These are phyloP conservation scores for Plasmodium billcollinsi DNA, from an alignment of 169 alveolate genomes.

Conservation along the genomic window DNA sequence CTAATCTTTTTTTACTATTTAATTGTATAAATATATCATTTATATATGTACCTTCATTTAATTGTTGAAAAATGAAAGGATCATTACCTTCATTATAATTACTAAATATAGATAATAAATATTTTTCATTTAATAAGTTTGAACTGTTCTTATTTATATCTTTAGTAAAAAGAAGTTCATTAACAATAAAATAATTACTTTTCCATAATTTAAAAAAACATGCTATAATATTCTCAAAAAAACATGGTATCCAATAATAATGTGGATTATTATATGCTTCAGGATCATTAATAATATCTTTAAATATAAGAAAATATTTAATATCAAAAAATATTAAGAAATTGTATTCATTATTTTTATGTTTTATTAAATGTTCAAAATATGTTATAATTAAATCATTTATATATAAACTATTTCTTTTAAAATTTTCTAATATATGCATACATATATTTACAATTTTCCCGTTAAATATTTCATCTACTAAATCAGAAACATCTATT, in stretches of 20 bases:
- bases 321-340: conserved; percentile 55
- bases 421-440: conserved; percentile 55
- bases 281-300: conserved; percentile 33
- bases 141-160: conserved; percentile 29
- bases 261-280: conserved; percentile 31
- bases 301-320: conserved; percentile 48
- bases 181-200: conserved; percentile 31
- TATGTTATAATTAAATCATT: conserved; percentile 57
- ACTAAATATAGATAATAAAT: conserved; percentile 68
- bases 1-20: conserved; percentile 48
- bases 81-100: conserved; percentile 73
- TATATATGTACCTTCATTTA: conserved; percentile 24
- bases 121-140: conserved; percentile 42
- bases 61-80: conserved; percentile 12
- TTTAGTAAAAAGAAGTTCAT: conserved; percentile 41
- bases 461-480: conserved; percentile 59
- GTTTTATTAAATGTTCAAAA: conserved; percentile 53
- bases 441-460: conserved; percentile 67
- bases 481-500: conserved; percentile 14
- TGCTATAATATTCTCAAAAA: conserved; percentile 28
- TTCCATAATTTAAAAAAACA: conserved; percentile 69
- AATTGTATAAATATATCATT: conserved; percentile 51
- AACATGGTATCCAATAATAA: conserved; percentile 45
- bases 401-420: conserved; percentile 37
- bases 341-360: conserved; percentile 51